These are phyloP conservation scores for Neonectria coccinea DNA, from an alignment of 2,329 filamentous ascomycete species.

Conservation along the genomic window DNA sequence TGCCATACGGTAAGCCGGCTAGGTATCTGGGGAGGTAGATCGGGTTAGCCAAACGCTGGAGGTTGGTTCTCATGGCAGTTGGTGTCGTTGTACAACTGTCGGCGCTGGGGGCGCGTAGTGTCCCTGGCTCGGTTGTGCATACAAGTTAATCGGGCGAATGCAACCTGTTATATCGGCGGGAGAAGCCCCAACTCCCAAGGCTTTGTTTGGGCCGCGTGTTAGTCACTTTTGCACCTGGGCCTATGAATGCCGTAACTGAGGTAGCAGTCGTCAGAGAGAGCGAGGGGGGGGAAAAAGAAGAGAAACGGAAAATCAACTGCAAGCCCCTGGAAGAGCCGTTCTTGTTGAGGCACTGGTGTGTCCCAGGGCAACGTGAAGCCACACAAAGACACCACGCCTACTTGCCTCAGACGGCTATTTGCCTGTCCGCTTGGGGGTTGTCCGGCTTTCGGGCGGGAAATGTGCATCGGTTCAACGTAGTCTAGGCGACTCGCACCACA, in stretches of 20 bases:
- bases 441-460: constrained; percentile 1
- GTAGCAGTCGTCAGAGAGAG: neutral
- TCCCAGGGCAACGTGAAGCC: constrained; percentile 17
- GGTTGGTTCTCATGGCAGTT: neutral
- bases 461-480: neutral
- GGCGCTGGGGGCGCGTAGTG: constrained; percentile 22
- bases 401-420: constrained; percentile 29
- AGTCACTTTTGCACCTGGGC: neutral
- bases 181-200: neutral
- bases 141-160: constrained; percentile 22
- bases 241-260: neutral
- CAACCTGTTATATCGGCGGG: constrained; percentile 9
- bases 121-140: constrained; percentile 24
- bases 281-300: no score
- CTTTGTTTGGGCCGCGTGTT: neutral
- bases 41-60: neutral
- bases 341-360: neutral
- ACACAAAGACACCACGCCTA: constrained; percentile 28
- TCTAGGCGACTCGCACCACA: neutral
- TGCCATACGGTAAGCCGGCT: neutral
- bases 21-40: neutral
- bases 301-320: neutral
- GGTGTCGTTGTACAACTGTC: constrained; percentile 12
- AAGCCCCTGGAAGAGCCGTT: neutral
- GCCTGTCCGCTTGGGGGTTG: constrained; percentile 19